Base-by-base conservation (phyloP, 305 asterid genomes). In the Ajuga reptans region DNA sequence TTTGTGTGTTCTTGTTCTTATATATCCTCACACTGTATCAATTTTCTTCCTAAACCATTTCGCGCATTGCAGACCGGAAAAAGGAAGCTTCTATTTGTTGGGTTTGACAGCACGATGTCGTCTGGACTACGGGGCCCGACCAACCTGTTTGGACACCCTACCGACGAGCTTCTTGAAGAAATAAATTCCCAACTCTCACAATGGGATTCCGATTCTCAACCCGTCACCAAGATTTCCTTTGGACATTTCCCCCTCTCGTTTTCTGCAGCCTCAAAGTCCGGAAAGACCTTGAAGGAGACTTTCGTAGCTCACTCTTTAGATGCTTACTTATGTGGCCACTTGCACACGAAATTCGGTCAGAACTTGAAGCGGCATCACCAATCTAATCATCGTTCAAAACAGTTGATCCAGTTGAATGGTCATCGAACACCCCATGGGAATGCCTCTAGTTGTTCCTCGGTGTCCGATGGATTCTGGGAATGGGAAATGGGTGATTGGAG, bases 401-500 rank as follows among this genome's bases (percentile, higher is more conserved):
- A 81, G 67, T 76, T 86, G 61, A 24, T 86, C 79, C 97, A 91
- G 83, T 74, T 89, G 61, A 74, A 85, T 70, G 95, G 91, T 33
- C 87, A 80, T 77, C 75, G 78, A 59, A 18, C 66, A 34, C 72
- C 82, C 75, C 71, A 74, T 8, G 70, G 49, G 18, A 69, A 77
- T 61, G 15, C 76, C 24, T 75, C 62, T 18, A 80, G 61, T 78
- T 84, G 85, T 78, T 75, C 86, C 34, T 56, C 66, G 24, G 69
- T 14, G 71, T 78, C 69, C 68, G 69, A 82, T 41, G 96, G 79
- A 27, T 94, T 94, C 83, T 94, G 99, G 99, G 99, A 94, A 75
- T 86, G 80, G 89, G 96, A 94, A 81, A 87, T 91, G 93, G 96
- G 97, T 34, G 99, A 94, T 71, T 94, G 98, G 99, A 86, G 93